Base-by-base conservation (phyloP, 2,329 filamentous ascomycete genomes). In the Stagonosporopsis rhizophila region DNA sequence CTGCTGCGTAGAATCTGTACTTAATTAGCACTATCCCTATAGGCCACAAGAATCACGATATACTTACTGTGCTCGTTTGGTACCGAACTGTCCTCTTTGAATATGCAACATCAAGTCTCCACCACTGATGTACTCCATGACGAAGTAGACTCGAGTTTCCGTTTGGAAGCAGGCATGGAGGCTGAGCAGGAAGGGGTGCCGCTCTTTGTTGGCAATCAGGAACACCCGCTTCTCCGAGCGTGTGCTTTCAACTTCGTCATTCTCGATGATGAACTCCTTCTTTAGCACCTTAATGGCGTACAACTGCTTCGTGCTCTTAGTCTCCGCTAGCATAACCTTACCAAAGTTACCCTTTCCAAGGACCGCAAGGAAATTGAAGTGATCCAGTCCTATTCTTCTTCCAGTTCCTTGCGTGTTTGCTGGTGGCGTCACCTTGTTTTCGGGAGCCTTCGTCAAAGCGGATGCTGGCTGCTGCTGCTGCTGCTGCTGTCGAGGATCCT, bases 251-350 rank as follows among this genome's bases (percentile, higher is more conserved):
- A 99, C 95, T 80, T 99, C 95, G 73, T 99, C 95, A 64, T 99
- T 96, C 75, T 99, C 96, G 60, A 99, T 99, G 73, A 99, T 99
- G 76, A 99, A 99, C 77, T 99, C 95, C 81, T 99, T 99, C 85
- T 99, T 99, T 67, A 99, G 81, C 34, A 99, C 95, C 79, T 99
- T 99, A 78, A 99, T 99, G 54, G 95, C 95, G 75, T 98, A 99
- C 7, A 99, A 83, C 76, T 94, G 90, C 77, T 93, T 91, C 9
- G 90, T 88, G 52, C 87, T 88, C 82, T 99, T 99, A 1, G 95
- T 96, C 79, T 99, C 96, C 2, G 95, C 95, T 76, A 99, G 82
- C 95, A 99, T 99, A 79, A 99, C 95, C 79, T 99, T 99, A 77
- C 95, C 95, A 74, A 99, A 99, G 79, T 99, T 99, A 80, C 95